Conservation (phyloP, 108 stramenopile species). For the Pseudonitzschia delicatissima region DNA sequence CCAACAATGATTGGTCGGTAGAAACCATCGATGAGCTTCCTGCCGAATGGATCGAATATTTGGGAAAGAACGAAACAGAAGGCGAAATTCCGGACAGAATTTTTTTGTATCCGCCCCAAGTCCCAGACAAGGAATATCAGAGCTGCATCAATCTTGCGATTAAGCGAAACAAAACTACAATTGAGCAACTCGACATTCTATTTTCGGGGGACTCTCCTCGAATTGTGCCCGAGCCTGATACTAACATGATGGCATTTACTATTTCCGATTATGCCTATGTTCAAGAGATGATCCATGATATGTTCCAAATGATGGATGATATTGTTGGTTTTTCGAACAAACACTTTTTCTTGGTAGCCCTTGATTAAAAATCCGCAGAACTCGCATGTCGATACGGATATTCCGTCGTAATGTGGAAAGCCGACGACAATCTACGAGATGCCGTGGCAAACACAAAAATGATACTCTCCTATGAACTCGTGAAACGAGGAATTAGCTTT, state of each 20-base stretch:
- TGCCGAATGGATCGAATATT: neutral
- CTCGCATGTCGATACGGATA: constrained; percentile 40
- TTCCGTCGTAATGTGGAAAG: constrained; percentile 21
- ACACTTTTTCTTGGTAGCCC: constrained; percentile 34
- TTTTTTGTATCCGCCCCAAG: constrained; percentile 2
- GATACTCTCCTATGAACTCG: constrained; percentile 21
- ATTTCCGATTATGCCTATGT: constrained; percentile 42
- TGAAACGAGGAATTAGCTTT: constrained; percentile 18
- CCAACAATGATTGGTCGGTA: neutral
- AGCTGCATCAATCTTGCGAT: neutral
- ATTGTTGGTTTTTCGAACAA: constrained; percentile 26
- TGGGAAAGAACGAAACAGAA: neutral
- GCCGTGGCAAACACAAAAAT: constrained; percentile 35
- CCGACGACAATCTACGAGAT: constrained; percentile 18
- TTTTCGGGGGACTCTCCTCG: neutral
- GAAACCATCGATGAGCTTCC: neutral
- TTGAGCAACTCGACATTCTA: neutral
- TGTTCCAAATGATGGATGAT: constrained; percentile 38
- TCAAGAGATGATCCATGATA: constrained; percentile 41
- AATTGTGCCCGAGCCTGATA: constrained; percentile 2
- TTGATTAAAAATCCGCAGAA: constrained; percentile 26
- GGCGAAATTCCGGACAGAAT: neutral
- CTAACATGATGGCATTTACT: constrained; percentile 41
- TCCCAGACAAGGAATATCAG: neutral
- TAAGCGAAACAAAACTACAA: neutral